Base-by-base conservation (phyloP, 1,139 yeast species). In the Yueomyces sp. region DNA sequence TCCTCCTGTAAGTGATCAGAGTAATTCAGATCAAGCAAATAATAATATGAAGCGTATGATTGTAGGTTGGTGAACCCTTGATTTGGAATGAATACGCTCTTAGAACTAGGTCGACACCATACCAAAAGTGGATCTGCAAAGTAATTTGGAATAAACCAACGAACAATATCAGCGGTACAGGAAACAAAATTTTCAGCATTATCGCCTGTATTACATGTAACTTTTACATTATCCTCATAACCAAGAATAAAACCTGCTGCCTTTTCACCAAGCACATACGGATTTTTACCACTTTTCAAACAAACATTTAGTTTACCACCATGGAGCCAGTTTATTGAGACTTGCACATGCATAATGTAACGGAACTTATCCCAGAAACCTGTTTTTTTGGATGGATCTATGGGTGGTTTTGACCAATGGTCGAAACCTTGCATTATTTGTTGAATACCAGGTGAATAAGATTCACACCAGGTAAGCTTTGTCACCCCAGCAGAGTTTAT, bases 311-410 rank as follows among this genome's bases (percentile, higher is more conserved):
- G 66, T n/a, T 72, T 73, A 9, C 78, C 75, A 1, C 71, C 67
- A 38, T 75, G 65, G 26, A 63, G 60, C 75, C 81, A 74, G 7
- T 62, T 57, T 42, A 78, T 62, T 4, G 56, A 56, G 37, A 76
- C 51, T 26, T 74, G 65, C 0, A 81, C 80, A 57, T 80, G 87
- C 48, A 78, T 64, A 25, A 74, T 67, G 25, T 75, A 66, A 39
- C 87, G 60, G n/a, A 78, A 63, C 53, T 79, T 80, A 56, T 80
- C 87, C 98, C 73, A 85, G 65, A 62, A 81, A 0, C 97, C 97
- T 29, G 87, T 65, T 39, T 75, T 76, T 2, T 86, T 84, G 46
- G 95, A 83, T 27, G 87, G 89, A 59, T 91, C 97, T 12, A 83
- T 67, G 1, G 83, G 83, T 1, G 84, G 83, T 53, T 81, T 91